Percentiles rank a stretch among this genome's conserved stretches.
phyloP scores from a whole-genome alignment of 1,284 basidiomycete species.

The Trichosporon sp. region DNA sequence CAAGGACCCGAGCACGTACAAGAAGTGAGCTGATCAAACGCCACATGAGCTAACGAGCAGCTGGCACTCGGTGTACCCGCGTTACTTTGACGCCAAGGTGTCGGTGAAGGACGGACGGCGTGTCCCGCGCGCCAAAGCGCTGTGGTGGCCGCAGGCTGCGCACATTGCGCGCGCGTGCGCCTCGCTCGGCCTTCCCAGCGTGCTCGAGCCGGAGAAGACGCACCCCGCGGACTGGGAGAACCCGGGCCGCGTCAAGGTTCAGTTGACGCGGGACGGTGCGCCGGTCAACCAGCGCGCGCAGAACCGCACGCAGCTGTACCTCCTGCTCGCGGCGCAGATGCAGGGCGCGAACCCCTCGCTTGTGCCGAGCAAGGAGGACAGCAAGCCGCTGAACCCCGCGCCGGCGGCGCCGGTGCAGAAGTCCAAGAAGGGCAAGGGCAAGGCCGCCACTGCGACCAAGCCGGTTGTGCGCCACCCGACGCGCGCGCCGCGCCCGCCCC shows the following conservation, averaged over 20 bases:
- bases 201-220: constrained; percentile 76
- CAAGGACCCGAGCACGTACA: constrained; percentile 43
- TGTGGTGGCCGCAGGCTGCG: constrained; percentile 93
- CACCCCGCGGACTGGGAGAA: constrained; percentile 98
- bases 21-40: constrained; percentile 34
- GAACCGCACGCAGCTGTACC: constrained; percentile 78
- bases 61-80: constrained; percentile 92
- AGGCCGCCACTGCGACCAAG: neutral
- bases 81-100: constrained; percentile 93
- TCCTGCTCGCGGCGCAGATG: constrained; percentile 68
- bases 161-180: constrained; percentile 82
- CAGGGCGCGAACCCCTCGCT: constrained; percentile 67
- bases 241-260: constrained; percentile 84
- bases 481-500: constrained; percentile 36
- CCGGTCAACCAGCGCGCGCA: constrained; percentile 67
- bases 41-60: constrained; percentile 49
- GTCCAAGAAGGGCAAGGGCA: constrained; percentile 4
- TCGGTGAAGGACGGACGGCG: constrained; percentile 78
- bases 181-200: constrained; percentile 67
- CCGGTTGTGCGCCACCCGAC: constrained; percentile 20
- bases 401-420: neutral
- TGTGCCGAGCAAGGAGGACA: constrained; percentile 39
- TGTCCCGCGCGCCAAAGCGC: constrained; percentile 67
- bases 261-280: constrained; percentile 75
- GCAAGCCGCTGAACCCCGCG: constrained; percentile 3